Evolutionary conservation across 805 yeast genomes (phyloP), one percentile per base, ranked within the genome.

Genomic region (Suhomyces sp.): DNA sequence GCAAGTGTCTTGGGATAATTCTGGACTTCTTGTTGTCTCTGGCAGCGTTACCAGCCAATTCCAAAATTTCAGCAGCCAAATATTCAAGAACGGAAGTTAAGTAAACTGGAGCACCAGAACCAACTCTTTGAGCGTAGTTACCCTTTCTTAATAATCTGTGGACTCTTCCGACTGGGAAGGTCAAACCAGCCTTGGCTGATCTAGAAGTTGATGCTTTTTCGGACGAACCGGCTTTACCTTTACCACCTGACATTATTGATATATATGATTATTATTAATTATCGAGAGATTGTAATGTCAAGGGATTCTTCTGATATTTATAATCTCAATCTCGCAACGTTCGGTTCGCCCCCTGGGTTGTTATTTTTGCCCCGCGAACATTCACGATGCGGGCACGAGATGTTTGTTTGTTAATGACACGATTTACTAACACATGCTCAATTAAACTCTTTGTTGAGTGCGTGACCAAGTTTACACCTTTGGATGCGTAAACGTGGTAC

Each of bases 11-110:
- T 68, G 80, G 80, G 66, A 76, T 74, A 49, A 76, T 76, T 76
- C 80, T 76, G 70, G 97, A 87, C 85, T 93, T 94, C 86, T 93
- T 93, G 92, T 90, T 91, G 79, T 76, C 80, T 73, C 80, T 74
- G 57, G 80, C 80, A 51, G 80, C 80, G 68, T 76, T 76, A 72
- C 80, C 80, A 54, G 80, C 79, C 68, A 76, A 76, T 69, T 76
- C 80, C 65, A 76, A 76, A 60, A 76, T 76, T 73, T 76, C 80
- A 55, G 80, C 80, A 53, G 78, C 71, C 67, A 76, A 75, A 68
- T 76, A 76, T 67, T 76, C 80, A 65, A 76, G 74, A 50, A 76
- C 80, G 47, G 80, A 74, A 58, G 80, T 76, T 65, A 76, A 73
- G 71, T 76, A 76, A 49, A 76, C 80, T 64, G 80, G 80, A 57